phyloP scores from a whole-genome alignment of 768 basidiomycete genomes.

The Lentinula raphanica region DNA sequence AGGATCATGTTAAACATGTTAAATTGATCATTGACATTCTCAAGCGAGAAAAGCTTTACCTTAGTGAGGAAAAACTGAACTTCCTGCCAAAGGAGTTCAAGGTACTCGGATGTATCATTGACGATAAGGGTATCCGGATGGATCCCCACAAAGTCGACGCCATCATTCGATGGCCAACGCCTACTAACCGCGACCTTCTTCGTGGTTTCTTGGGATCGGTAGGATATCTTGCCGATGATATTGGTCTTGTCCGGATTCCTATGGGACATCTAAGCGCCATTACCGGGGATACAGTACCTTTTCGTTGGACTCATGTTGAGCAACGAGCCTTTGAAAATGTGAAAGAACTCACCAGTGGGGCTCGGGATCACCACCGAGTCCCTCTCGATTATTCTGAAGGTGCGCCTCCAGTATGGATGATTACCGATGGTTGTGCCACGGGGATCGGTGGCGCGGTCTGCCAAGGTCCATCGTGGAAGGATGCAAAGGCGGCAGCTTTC shows the following conservation, averaged over 20 bases:
- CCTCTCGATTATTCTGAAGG: conserved; percentile 7
- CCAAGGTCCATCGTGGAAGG: conserved; percentile 12
- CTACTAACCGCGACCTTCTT: conserved; percentile 20
- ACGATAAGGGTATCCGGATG: conserved; percentile 21
- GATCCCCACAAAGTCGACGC: conserved; percentile 27
- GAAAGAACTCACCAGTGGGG: not conserved
- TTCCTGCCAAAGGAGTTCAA: conserved; percentile 22
- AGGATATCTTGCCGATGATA: conserved; percentile 22
- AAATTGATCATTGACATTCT: conserved; percentile 22
- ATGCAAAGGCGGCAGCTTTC: conserved; percentile 11
- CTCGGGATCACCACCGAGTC: conserved; percentile 6
- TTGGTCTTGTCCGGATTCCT: conserved; percentile 18
- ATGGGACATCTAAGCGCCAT: conserved; percentile 18
- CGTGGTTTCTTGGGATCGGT: conserved; percentile 27
- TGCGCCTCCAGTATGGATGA: conserved; percentile 9
- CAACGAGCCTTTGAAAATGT: too few relatives aligned
- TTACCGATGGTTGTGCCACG: conserved; percentile 12
- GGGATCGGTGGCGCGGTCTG: conserved; percentile 12
- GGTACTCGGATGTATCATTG: conserved; percentile 23
- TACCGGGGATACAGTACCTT: not conserved
- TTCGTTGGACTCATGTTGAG: too few relatives aligned
- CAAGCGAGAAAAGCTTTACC: conserved; percentile 22
- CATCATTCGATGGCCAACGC: conserved; percentile 20
- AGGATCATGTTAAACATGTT: conserved; percentile 23
- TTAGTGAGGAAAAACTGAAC: conserved; percentile 22